Conservation (phyloP, 2,329 filamentous ascomycete genomes). For the Uncinocarpus reesii region DNA sequence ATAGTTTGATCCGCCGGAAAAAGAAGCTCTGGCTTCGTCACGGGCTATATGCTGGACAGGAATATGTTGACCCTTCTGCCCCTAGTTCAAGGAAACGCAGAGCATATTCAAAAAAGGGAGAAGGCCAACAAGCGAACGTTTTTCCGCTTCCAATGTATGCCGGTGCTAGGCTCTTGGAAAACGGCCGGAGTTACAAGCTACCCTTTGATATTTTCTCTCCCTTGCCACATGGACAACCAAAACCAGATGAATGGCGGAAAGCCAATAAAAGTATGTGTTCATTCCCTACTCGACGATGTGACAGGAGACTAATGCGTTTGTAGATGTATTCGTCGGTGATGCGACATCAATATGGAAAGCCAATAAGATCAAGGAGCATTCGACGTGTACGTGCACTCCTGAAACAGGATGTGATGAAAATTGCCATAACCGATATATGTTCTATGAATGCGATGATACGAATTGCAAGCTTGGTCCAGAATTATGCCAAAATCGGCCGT, state of each 20-base stretch:
- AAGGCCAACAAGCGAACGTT: slow-evolving; percentile 30
- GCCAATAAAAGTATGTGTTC: slow-evolving; percentile 71
- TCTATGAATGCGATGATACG: slow-evolving; percentile 85
- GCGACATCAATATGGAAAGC: slow-evolving; percentile 73
- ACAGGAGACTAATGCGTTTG: not conserved
- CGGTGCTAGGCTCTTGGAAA: slow-evolving; percentile 59
- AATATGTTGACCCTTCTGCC: slow-evolving; percentile 40
- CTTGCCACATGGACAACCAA: slow-evolving; percentile 72
- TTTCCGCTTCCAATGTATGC: slow-evolving; percentile 72
- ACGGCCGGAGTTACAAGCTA: slow-evolving; percentile 72
- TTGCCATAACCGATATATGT: slow-evolving; percentile 92
- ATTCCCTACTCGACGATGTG: not conserved
- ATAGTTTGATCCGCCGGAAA: slow-evolving; percentile 26
- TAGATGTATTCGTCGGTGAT: slow-evolving; percentile 84
- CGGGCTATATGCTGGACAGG: slow-evolving; percentile 80
- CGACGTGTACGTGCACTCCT: slow-evolving; percentile 64
- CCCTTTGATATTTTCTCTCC: slow-evolving; percentile 87
- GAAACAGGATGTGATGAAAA: slow-evolving; percentile 77
- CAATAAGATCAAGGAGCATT: slow-evolving; percentile 61
- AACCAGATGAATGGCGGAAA: slow-evolving; percentile 86
- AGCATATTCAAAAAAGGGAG: slow-evolving; percentile 26
- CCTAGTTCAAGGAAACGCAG: slow-evolving; percentile 38
- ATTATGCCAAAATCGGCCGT: slow-evolving; percentile 74
- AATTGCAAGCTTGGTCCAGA: slow-evolving; percentile 75
- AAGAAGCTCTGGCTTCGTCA: slow-evolving; percentile 69